phyloP scores from a whole-genome alignment of 176 grass and related monocot species.

The Guadua angustifolia region DNA sequence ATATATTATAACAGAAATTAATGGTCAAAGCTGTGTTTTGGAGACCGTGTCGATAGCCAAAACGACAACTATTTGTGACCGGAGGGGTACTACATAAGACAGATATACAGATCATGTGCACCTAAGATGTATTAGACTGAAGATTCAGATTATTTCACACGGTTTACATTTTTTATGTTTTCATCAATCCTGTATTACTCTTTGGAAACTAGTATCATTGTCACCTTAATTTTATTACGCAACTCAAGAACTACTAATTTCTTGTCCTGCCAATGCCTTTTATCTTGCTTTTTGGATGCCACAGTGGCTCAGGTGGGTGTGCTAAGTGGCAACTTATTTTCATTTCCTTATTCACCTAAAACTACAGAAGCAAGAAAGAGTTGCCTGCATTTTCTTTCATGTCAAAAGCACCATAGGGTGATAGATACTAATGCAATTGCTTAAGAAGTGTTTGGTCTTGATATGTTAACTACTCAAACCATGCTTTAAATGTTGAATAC shows the following conservation, averaged over 20 bases:
- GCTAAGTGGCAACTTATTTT: not conserved
- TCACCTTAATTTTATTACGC: not conserved
- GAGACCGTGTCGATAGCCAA: too few relatives aligned
- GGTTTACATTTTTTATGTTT: constrained; percentile 21
- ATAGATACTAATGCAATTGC: not conserved
- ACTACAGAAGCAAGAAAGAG: constrained; percentile 13
- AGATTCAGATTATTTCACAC: not conserved
- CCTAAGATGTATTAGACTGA: not conserved
- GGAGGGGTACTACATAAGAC: not conserved
- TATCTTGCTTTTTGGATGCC: not conserved
- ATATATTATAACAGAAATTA: too few relatives aligned
- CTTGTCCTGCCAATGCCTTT: not conserved
- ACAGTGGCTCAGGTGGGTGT: not conserved
- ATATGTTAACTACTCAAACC: not conserved
- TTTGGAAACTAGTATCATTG: not conserved
- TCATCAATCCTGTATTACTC: not conserved
- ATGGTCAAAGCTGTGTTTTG: too few relatives aligned
- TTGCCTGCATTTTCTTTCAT: constrained; percentile 37
- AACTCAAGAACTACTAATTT: not conserved
- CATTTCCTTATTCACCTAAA: constrained; percentile 10
- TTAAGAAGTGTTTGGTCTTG: not conserved
- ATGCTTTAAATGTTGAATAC: not conserved
- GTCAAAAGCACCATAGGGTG: not conserved
- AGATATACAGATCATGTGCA: not conserved
- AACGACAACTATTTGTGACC: too few relatives aligned